A percentile compares a stretch with the other conserved stretches of the same genome.
Conservation (phyloP, 2,329 filamentous ascomycete species). For the Coniochaeta prunicola region DNA sequence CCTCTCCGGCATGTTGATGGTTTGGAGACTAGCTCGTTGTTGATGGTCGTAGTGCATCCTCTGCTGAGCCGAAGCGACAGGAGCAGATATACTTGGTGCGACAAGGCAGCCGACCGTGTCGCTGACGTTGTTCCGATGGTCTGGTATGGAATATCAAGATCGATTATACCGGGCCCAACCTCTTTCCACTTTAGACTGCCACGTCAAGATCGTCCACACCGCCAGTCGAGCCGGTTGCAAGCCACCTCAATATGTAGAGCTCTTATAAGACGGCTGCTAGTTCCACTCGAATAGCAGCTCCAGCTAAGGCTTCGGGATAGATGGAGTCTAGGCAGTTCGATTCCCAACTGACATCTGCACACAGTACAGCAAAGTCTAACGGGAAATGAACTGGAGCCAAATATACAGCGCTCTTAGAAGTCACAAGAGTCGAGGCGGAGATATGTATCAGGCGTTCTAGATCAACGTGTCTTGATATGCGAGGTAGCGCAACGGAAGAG, state of each 20-base stretch:
- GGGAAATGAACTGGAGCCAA: not conserved
- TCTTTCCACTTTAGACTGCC: conserved; percentile 12
- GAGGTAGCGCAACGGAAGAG: not conserved
- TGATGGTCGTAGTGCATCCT: conserved; percentile 16
- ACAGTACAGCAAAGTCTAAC: not conserved
- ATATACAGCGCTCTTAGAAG: not conserved
- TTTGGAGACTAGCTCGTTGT: conserved; percentile 5
- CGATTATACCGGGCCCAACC: conserved; percentile 18
- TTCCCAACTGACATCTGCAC: not conserved
- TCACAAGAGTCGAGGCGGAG: conserved; percentile 8
- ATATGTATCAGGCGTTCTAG: conserved; percentile 13
- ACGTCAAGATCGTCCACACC: conserved; percentile 16
- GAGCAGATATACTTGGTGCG: not conserved
- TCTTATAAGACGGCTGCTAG: conserved; percentile 10
- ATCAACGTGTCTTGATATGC: not conserved
- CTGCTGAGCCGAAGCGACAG: not conserved
- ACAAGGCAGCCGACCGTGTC: conserved; percentile 5
- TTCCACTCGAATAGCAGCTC: conserved; percentile 8
- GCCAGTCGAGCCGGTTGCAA: conserved; percentile 14
- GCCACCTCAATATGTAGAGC: conserved; percentile 15
- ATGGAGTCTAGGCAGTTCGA: not conserved
- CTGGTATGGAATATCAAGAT: conserved; percentile 8
- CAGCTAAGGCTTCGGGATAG: conserved; percentile 3
- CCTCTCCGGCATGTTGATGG: conserved; percentile 10
- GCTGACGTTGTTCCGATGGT: conserved; percentile 6